Evolutionary conservation across 768 basidiomycete species (phyloP).

Genomic region (Mycena floridula): DNA sequence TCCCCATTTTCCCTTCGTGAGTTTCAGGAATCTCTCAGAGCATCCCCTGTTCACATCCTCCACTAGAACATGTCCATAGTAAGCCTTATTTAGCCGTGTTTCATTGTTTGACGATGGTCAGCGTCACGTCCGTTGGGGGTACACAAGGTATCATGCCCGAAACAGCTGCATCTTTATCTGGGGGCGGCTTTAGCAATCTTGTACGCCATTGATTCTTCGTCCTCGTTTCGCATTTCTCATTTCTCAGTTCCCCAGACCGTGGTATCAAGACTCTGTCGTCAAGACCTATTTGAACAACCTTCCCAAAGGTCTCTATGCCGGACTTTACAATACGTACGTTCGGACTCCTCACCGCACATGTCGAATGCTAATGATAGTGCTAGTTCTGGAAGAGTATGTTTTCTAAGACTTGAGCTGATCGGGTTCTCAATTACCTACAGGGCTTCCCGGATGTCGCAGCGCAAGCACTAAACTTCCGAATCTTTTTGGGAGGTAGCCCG

Average conservation of each 20-base stretch:
- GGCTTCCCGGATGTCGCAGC: constrained; percentile 66
- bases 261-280: constrained; percentile 46
- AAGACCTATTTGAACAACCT: constrained; percentile 36
- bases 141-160: constrained; percentile 58
- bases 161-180: constrained; percentile 52
- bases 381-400: constrained; percentile 43
- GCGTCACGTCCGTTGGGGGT: constrained; percentile 61
- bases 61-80: constrained; percentile 42
- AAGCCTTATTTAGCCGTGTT: constrained; percentile 9
- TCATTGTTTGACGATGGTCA: constrained; percentile 15
- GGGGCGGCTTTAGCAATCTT: constrained; percentile 70
- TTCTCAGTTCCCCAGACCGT: constrained; percentile 44
- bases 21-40: background rate
- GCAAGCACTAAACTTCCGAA: constrained; percentile 41
- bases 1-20: constrained; percentile 55
- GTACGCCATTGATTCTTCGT: constrained; percentile 29
- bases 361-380: too few relatives aligned
- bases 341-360: background rate
- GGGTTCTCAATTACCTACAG: constrained; percentile 17
- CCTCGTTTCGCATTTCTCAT: background rate
- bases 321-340: constrained; percentile 53
- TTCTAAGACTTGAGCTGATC: constrained; percentile 19
- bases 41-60: background rate
- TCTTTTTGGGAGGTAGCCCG: constrained; percentile 35
- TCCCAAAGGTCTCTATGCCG: constrained; percentile 44